These are phyloP conservation scores for Lasiodiplodia theobromae DNA, from an alignment of 2,329 filamentous ascomycete species.

Conservation along the genomic window DNA sequence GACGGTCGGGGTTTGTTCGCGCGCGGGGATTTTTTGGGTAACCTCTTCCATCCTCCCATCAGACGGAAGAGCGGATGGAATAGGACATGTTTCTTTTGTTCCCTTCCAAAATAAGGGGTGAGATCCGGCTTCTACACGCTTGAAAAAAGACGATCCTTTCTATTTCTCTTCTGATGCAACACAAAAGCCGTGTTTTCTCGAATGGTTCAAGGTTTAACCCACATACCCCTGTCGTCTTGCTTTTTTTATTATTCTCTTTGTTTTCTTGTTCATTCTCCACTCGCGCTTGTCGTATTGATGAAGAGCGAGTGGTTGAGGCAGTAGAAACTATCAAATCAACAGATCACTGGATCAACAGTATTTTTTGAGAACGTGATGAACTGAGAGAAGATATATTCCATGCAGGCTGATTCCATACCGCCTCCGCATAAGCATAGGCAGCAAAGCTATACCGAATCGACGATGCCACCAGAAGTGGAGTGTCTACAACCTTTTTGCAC, in stretches of 20 bases:
- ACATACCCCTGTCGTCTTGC: conserved; percentile 18
- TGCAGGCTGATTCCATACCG: neutral
- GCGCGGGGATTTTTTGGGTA: neutral
- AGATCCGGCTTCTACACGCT: neutral
- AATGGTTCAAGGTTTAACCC: conserved; percentile 4
- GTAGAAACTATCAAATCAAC: conserved; percentile 4
- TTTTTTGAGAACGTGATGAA: neutral
- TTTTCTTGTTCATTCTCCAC: neutral
- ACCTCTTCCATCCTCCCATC: neutral
- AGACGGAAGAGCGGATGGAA: conserved; percentile 1
- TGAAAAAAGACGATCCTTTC: neutral
- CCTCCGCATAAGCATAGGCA: neutral
- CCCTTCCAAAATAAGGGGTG: neutral
- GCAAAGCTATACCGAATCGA: neutral
- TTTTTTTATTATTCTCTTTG: neutral
- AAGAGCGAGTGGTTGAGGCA: neutral
- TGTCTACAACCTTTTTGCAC: neutral
- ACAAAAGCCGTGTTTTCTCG: neutral
- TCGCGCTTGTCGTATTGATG: neutral
- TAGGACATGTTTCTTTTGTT: neutral
- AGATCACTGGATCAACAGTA: too few species aligned
- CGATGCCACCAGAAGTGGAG: neutral
- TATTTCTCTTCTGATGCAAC: neutral
- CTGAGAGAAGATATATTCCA: neutral
- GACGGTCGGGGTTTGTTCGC: conserved; percentile 1